Evolutionary conservation across 2,329 filamentous ascomycete species (phyloP).

Genomic region (Hirsutella minnesotensis): DNA sequence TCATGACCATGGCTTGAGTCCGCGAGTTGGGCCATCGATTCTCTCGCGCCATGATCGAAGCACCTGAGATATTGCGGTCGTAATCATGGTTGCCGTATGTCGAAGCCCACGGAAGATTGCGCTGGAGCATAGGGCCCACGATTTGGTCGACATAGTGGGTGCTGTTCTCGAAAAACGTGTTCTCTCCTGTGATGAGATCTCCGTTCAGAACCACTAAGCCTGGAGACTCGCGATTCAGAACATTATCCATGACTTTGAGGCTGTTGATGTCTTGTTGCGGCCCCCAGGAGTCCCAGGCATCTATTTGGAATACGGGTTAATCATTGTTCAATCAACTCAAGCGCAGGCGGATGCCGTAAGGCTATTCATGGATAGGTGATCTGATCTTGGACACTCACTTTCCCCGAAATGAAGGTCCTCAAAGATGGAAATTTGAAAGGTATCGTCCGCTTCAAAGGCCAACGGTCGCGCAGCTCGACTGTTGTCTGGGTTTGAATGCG

Average conservation of each 20-base stretch:
- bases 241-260: constrained; percentile 39
- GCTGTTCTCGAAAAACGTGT: constrained; percentile 39
- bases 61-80: constrained; percentile 42
- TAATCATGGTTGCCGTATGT: constrained; percentile 64
- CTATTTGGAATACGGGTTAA: constrained; percentile 10
- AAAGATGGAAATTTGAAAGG: constrained; percentile 47
- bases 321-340: too few relatives aligned
- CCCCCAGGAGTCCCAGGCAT: constrained; percentile 31
- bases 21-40: constrained; percentile 23
- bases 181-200: constrained; percentile 60
- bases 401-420: constrained; percentile 64
- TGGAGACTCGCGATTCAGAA: constrained; percentile 45
- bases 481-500: background rate
- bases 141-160: constrained; percentile 48
- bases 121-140: constrained; percentile 43
- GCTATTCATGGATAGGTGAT: too few relatives aligned
- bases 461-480: constrained; percentile 5
- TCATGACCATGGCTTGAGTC: constrained; percentile 27
- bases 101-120: constrained; percentile 48
- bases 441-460: constrained; percentile 28
- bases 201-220: constrained; percentile 59
- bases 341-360: too few relatives aligned
- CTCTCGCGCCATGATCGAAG: constrained; percentile 29
- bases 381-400: constrained; percentile 28
- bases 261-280: constrained; percentile 45